Conservation (phyloP, 164 flowering plant species). For the Umbellularia californica region DNA sequence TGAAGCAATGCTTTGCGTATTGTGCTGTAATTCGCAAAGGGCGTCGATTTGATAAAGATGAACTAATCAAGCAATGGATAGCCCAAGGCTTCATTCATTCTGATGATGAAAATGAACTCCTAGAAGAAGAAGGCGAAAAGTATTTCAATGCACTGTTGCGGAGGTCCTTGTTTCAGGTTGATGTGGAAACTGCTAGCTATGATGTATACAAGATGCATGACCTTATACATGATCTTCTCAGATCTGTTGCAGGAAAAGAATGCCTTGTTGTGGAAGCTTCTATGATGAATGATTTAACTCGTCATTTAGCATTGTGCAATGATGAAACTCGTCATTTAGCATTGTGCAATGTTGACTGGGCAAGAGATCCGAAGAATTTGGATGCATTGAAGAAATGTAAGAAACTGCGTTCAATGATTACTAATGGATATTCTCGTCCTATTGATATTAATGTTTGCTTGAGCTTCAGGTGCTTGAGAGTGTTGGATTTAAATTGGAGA, state of each 20-base stretch:
- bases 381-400: background rate
- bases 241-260: background rate
- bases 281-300: background rate
- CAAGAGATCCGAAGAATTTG: background rate
- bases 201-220: too few relatives aligned
- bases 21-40: conserved; percentile 20
- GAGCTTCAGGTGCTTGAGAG: too few relatives aligned
- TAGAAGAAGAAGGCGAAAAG: conserved; percentile 3
- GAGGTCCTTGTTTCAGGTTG: background rate
- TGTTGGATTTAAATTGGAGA: too few relatives aligned
- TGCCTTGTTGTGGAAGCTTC: background rate
- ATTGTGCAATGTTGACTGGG: background rate
- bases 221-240: conserved; percentile 10
- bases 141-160: conserved; percentile 1
- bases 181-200: too few relatives aligned
- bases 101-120: background rate
- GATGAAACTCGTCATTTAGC: too few relatives aligned
- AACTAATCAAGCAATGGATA: conserved; percentile 15
- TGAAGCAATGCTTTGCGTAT: conserved; percentile 17
- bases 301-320: background rate
- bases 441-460: background rate
- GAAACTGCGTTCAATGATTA: background rate
- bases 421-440: too few relatives aligned
- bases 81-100: conserved; percentile 14
- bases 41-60: background rate